These are phyloP conservation scores for Platanus orientalis DNA, from an alignment of 164 flowering plant species.

Conservation along the genomic window DNA sequence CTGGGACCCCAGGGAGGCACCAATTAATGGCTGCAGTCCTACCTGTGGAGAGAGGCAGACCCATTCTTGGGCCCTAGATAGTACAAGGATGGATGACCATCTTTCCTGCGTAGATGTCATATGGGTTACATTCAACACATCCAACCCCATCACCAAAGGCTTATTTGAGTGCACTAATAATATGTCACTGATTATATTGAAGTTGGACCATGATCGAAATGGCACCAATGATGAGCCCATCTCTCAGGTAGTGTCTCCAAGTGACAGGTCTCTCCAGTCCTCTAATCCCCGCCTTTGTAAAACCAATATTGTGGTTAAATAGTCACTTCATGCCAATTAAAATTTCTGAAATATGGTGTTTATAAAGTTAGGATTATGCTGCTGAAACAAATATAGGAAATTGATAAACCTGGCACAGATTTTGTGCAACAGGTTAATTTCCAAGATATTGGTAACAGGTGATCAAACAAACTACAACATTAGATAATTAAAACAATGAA, in stretches of 20 bases:
- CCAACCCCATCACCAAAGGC: constrained; percentile 19
- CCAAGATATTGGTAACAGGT: too few species aligned
- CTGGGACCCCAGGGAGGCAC: constrained; percentile 98
- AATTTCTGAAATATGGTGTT: background rate
- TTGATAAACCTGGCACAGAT: too few species aligned
- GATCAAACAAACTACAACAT: too few species aligned
- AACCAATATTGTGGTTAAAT: background rate
- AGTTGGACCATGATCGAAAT: constrained; percentile 35
- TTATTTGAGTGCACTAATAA: constrained; percentile 30
- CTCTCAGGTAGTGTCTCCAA: constrained; percentile 73
- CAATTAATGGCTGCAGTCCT: constrained; percentile 99
- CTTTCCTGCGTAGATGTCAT: constrained; percentile 76
- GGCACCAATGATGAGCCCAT: constrained; percentile 46
- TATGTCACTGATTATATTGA: constrained; percentile 33
- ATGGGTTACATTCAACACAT: constrained; percentile 54
- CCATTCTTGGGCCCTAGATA: constrained; percentile 42
- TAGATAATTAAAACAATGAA: too few species aligned
- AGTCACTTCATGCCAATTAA: background rate
- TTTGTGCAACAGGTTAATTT: too few species aligned
- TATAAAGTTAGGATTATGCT: too few species aligned
- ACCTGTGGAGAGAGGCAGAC: constrained; percentile 63
- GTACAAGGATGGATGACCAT: constrained; percentile 82
- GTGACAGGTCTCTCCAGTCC: constrained; percentile 77
- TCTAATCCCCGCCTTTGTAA: constrained; percentile 89
- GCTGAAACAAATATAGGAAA: too few species aligned